A percentile compares a stretch with the other conserved stretches of the same genome.
Evolutionary conservation across 805 yeast species (phyloP).

Genomic region (Suhomyces emberorum): DNA sequence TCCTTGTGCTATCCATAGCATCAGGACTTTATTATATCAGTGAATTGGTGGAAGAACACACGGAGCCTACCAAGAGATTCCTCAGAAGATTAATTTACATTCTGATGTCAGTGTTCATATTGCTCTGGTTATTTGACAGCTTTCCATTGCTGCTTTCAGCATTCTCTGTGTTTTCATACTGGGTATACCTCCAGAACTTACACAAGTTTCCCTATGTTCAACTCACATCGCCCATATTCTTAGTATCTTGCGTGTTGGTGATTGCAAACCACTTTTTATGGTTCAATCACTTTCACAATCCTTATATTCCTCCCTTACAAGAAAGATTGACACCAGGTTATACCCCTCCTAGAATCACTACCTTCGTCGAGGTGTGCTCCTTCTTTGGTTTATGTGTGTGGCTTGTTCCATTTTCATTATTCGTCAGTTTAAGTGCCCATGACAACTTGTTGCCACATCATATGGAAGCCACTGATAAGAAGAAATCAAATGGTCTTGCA

Average conservation of each 20-base stretch:
- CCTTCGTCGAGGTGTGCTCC: constrained; percentile 88
- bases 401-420: constrained; percentile 90
- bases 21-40: constrained; percentile 89
- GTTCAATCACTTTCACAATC: constrained; percentile 80
- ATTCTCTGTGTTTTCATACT: constrained; percentile 70
- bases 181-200: constrained; percentile 73
- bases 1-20: constrained; percentile 57
- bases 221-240: constrained; percentile 66
- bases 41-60: constrained; percentile 90
- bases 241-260: constrained; percentile 69
- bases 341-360: constrained; percentile 65
- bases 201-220: constrained; percentile 80
- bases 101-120: constrained; percentile 51
- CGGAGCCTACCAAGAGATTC: constrained; percentile 76
- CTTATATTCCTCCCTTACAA: constrained; percentile 67
- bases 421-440: constrained; percentile 87
- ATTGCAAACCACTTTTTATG: constrained; percentile 80
- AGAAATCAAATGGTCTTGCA: constrained; percentile 55
- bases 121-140: constrained; percentile 69
- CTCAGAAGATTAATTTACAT: constrained; percentile 60
- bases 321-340: constrained; percentile 57
- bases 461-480: constrained; percentile 24
- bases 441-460: constrained; percentile 79
- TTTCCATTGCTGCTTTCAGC: constrained; percentile 68
- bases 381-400: constrained; percentile 92